Percentiles rank a stretch among this genome's conserved stretches.
Evolutionary conservation across 768 basidiomycete species (phyloP).

Genomic region (Tricholomella constricta): DNA sequence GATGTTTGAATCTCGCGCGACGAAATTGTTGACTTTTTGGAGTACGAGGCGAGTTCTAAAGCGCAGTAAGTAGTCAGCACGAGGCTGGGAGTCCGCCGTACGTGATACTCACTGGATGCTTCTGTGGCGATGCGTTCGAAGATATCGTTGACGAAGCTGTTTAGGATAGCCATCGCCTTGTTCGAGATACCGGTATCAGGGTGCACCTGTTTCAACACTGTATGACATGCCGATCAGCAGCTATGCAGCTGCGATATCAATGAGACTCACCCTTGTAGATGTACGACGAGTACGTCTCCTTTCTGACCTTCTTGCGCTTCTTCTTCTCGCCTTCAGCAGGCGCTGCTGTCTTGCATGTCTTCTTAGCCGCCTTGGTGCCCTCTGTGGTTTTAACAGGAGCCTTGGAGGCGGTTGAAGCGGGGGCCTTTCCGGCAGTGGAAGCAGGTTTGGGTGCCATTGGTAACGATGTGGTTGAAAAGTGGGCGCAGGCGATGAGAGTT

Average conservation of each 20-base stretch:
- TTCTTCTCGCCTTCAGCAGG: slow-evolving; percentile 79
- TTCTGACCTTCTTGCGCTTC: slow-evolving; percentile 82
- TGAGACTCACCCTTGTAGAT: slow-evolving; percentile 76
- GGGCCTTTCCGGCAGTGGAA: slow-evolving; percentile 84
- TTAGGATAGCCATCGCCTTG: slow-evolving; percentile 97
- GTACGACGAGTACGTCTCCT: slow-evolving; percentile 94
- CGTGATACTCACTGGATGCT: slow-evolving; percentile 69
- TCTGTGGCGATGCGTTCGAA: slow-evolving; percentile 93
- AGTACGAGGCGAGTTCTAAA: slow-evolving; percentile 92
- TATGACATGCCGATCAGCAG: background rate
- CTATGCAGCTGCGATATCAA: background rate
- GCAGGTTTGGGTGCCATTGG: slow-evolving; percentile 73
- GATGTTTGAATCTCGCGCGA: slow-evolving; percentile 98
- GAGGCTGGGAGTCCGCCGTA: background rate
- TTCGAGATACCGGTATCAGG: slow-evolving; percentile 99
- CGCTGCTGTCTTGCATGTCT: slow-evolving; percentile 65
- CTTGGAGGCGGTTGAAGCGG: slow-evolving; percentile 71
- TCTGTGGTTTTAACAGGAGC: slow-evolving; percentile 69
- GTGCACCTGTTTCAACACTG: slow-evolving; percentile 96
- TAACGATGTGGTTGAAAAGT: slow-evolving; percentile 13
- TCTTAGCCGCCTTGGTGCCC: slow-evolving; percentile 77
- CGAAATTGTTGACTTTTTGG: slow-evolving; percentile 98
- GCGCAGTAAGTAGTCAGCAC: background rate
- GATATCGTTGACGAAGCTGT: slow-evolving; percentile 96
- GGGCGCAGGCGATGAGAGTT: slow-evolving; percentile 7